Evolutionary conservation across 768 basidiomycete species (phyloP), one percentile per base, ranked within the genome.

Genomic region (Fistulinella prunicolor): DNA sequence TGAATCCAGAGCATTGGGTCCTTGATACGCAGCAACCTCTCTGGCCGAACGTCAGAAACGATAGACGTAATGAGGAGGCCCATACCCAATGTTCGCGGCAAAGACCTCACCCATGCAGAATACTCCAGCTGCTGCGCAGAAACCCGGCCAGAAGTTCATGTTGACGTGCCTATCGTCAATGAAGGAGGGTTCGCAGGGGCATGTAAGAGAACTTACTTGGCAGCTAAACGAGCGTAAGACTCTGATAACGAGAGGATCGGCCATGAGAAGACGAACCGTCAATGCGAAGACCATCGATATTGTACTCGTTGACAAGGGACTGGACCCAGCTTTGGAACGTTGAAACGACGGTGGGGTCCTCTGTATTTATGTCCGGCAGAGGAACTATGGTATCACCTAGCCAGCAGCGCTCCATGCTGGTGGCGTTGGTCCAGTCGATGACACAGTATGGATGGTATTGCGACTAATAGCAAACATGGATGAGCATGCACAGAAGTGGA

Each of bases 71-170:
- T 26, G 22, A 37, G 22, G 29, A 17, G 17, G 19, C 29, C 62
- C 50, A 30, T 60, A 85, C 83, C 72, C 66, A 39, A 81, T 65
- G 42, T 82, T 70, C 43, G 70, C 62, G 38, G 75, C 77, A 49
- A 80, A 75, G 39, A 94, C 85, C 68, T 93, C 90, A 34, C 92
- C 92, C 45, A 92, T 85, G 59, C 87, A 92, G 69, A 86, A 92
- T 9, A 92, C 85, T 12, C 84, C 88, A 0, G 89, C 86, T n/a
- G 79, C 80, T 38, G 65, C 70, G 56, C 82, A 83, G 60, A 94
- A 92, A 6, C 59, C 59, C 2, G 86, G 82, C 89, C 89, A 93
- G 64, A 94, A 94, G 38, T 73, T 69, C 44, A 77, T 74, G 44
- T 82, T 74, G 43, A 92, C 82, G 61, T 93, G 90, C 64, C 75